Evolutionary conservation across 805 yeast genomes (phyloP).

Genomic region (Clavispora fructus): DNA sequence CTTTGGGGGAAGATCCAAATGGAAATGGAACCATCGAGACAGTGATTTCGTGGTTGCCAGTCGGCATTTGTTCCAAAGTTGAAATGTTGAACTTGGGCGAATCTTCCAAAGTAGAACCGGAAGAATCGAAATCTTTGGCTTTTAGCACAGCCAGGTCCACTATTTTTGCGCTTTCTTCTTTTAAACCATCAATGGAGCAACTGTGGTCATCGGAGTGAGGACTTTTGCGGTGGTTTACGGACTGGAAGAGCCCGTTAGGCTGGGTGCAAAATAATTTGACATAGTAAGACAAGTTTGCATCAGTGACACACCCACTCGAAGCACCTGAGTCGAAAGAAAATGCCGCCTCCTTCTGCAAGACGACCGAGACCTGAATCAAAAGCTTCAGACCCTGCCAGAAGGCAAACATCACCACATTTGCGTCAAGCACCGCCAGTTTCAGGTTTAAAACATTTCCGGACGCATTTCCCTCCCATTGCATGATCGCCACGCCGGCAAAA

Average conservation of each 20-base stretch:
- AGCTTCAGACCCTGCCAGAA: conserved; percentile 26
- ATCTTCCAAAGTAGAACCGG: not conserved
- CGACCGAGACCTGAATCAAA: not conserved
- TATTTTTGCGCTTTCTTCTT: not conserved
- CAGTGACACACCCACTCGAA: not conserved
- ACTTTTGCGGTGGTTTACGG: not conserved
- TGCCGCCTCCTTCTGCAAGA: not conserved
- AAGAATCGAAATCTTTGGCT: not conserved
- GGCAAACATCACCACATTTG: conserved; percentile 32
- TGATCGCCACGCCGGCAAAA: conserved; percentile 20
- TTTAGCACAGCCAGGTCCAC: not conserved
- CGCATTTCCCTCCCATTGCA: conserved; percentile 24
- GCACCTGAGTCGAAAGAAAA: not conserved
- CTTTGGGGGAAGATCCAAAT: not conserved
- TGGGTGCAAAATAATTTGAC: not conserved
- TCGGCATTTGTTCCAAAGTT: not conserved
- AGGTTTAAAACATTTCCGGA: conserved; percentile 22
- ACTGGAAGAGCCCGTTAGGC: not conserved
- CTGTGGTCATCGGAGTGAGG: not conserved
- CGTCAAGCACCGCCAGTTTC: conserved; percentile 27
- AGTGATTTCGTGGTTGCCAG: not conserved
- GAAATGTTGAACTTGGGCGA: not conserved
- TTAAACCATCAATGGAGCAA: not conserved
- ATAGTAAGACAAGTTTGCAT: not conserved
- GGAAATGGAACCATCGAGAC: not conserved